Evolutionary conservation across 23 red algal genomes (phyloP), one percentile per base, ranked within the genome.

Genomic region (Gracilaria domingensis): DNA sequence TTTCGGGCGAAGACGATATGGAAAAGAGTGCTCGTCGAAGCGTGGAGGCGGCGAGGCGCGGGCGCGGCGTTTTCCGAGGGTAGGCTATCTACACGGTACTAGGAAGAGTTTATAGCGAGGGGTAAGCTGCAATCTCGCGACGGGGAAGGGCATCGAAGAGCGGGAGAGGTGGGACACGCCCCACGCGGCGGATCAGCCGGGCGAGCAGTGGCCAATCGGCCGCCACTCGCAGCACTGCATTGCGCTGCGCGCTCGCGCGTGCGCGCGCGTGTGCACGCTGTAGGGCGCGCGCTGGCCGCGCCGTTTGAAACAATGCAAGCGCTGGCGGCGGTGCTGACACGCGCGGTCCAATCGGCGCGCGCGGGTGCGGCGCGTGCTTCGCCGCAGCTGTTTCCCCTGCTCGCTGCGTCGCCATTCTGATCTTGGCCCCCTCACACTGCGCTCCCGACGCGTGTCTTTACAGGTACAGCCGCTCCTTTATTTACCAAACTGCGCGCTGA

Each of bases 331-430:
- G 64, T 35, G 72, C 72, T 77, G 72, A 77, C 72, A 77, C 72
- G 72, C 72, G 34, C 50, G 7, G 20, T 8, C 72, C 69, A 74
- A 74, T 74, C 34, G 69, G 23, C n/a, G 59, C 59, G 59, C 59
- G 24, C 59, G 23, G 34, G 42, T 74, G 36, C 39, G 36, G 69
- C 69, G 69, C 69, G 69, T 38, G 34, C 39, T 44, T 55, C 51
- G 11, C 6, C 13, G 14, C 57, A 14, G 21, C 80, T 33, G 56
- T 65, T 65, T 62, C 40, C 77, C 77, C 7, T 21, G 32, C 17
- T 40, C 75, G 51, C 75, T 4, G 28, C 79, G 59, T 61, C 79
- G 79, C 79, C 79, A 82, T 42, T 82, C 59, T 82, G 54, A 64
- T 82, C 79, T 42, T 38, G 8, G 56, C 77, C 47, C 77, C 29